phyloP scores from a whole-genome alignment of 2,329 filamentous ascomycete species.

The Colletotrichum scovillei region DNA sequence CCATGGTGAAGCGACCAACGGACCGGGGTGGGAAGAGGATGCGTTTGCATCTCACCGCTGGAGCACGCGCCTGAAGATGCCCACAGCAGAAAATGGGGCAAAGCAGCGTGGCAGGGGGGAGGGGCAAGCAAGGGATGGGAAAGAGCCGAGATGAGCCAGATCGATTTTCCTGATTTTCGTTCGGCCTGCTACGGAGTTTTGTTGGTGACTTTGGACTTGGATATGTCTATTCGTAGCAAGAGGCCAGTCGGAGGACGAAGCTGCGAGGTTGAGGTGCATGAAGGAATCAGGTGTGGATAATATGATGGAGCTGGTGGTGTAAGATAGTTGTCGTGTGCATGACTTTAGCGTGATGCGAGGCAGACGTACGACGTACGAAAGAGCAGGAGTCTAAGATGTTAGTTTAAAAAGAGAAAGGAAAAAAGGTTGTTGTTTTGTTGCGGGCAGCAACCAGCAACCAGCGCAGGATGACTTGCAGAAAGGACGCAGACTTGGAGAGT shows the following conservation, averaged over 20 bases:
- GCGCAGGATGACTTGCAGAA: slow-evolving; percentile 4
- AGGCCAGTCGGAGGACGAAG: too few relatives aligned
- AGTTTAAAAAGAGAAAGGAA: too few relatives aligned
- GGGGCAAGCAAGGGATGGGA: slow-evolving; percentile 20
- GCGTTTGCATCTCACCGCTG: slow-evolving; percentile 28
- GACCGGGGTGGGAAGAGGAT: neutral
- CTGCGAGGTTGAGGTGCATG: neutral
- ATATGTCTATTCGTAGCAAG: neutral
- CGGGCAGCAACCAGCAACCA: neutral
- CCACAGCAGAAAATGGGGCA: slow-evolving; percentile 14
- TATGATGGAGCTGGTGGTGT: neutral
- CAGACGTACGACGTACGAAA: neutral
- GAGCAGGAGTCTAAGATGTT: too few relatives aligned
- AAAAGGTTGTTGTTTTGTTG: neutral
- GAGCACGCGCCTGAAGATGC: neutral
- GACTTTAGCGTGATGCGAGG: neutral
- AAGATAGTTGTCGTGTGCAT: neutral
- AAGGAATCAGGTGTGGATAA: neutral
- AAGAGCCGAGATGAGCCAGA: slow-evolving; percentile 31
- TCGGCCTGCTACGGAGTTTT: neutral
- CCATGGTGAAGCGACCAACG: slow-evolving; percentile 11
- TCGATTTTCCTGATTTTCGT: slow-evolving; percentile 20
- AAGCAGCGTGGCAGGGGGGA: neutral
- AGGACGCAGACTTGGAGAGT: neutral
- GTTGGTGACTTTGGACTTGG: too few relatives aligned